phyloP scores from a whole-genome alignment of 805 yeast genomes.

The Kodamaea neixiangensis region DNA sequence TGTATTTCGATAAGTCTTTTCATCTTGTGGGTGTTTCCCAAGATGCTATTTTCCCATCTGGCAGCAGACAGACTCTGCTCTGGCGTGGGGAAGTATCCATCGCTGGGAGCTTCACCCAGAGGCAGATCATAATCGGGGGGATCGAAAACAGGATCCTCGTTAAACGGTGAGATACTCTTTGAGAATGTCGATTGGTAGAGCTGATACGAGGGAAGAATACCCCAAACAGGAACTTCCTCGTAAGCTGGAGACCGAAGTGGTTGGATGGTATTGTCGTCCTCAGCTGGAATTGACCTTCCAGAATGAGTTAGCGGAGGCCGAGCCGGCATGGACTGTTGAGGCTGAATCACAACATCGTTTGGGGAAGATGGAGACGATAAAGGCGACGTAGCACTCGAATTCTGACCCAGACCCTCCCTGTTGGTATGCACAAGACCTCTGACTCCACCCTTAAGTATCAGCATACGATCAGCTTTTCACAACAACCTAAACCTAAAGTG shows the following conservation, averaged over 20 bases:
- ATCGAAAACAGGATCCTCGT: slow-evolving; percentile 20
- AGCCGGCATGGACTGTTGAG: not conserved
- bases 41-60: slow-evolving; percentile 31
- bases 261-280: slow-evolving; percentile 2
- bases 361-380: not conserved
- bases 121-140: slow-evolving; percentile 25
- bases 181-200: slow-evolving; percentile 31
- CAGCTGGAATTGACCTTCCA: not conserved
- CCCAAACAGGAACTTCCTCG: slow-evolving; percentile 32
- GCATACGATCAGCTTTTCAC: not conserved
- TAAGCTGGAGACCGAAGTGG: slow-evolving; percentile 26
- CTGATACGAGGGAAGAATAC: slow-evolving; percentile 33
- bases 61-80: slow-evolving; percentile 10
- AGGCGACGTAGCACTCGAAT: not conserved
- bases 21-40: slow-evolving; percentile 28
- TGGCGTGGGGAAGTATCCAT: slow-evolving; percentile 9
- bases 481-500: not conserved
- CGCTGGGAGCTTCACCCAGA: not conserved
- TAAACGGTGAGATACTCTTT: slow-evolving; percentile 22
- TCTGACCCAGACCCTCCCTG: not conserved
- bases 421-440: not conserved
- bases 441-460: not conserved
- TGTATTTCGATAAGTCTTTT: slow-evolving; percentile 21
- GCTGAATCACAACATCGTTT: not conserved
- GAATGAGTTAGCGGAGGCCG: not conserved